Conservation (phyloP, 202 grass and related monocot genomes). For the Digitaria exilis region DNA sequence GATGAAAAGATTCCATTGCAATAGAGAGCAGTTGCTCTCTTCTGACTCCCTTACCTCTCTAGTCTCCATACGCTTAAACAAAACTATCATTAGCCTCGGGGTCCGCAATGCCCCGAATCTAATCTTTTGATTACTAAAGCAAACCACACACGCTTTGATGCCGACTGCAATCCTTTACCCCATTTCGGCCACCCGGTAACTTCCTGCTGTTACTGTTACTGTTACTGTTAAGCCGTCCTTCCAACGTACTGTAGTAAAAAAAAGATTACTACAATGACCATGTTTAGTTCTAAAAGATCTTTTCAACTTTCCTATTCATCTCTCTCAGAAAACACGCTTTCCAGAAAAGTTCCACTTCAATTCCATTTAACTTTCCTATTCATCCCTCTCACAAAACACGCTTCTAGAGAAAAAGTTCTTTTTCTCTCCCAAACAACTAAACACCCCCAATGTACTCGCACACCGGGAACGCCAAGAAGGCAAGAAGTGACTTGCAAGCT, state of each 20-base stretch:
- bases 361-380: no score
- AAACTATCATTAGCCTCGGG: constrained; percentile 45
- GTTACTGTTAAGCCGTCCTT: neutral
- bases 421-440: no score
- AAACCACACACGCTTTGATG: constrained; percentile 34
- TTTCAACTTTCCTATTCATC: no score
- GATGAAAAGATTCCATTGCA: neutral
- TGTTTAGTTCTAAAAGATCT: no score
- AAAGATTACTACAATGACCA: no score
- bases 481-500: constrained; percentile 38
- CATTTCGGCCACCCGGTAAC: neutral
- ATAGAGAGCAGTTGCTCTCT: neutral
- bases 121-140: constrained; percentile 45
- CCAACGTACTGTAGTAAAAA: neutral
- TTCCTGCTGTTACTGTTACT: constrained; percentile 1
- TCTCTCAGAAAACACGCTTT: no score
- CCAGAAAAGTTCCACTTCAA: no score
- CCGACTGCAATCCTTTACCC: constrained; percentile 3
- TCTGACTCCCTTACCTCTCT: constrained; percentile 17
- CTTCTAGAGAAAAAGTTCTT: no score
- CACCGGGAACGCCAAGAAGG: neutral
- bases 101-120: constrained; percentile 16
- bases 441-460: neutral
- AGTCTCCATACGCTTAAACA: constrained; percentile 23
- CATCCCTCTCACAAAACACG: no score